Percentiles rank a stretch among this genome's conserved stretches.
phyloP scores from a whole-genome alignment of 2,329 filamentous ascomycete genomes.

The Sporothrix globosa region DNA sequence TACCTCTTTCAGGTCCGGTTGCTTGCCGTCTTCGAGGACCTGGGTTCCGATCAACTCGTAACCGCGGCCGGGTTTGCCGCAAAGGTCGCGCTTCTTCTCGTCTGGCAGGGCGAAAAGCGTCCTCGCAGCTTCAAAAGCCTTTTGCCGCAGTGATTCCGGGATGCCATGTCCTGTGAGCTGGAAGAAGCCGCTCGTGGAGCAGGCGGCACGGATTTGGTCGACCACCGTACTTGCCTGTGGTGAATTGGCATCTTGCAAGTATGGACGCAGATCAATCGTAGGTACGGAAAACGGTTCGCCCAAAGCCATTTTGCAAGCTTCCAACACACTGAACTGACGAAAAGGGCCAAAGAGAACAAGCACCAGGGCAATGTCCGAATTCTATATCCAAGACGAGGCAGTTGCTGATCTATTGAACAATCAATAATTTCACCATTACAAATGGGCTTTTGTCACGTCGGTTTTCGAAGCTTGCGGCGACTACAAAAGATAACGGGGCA shows the following conservation, averaged over 20 bases:
- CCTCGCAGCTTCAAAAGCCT: slow-evolving; percentile 41
- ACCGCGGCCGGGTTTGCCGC: slow-evolving; percentile 46
- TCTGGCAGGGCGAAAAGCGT: slow-evolving; percentile 54
- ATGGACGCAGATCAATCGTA: slow-evolving; percentile 13
- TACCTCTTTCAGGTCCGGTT: slow-evolving; percentile 52
- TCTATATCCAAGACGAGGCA: slow-evolving; percentile 10
- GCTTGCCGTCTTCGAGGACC: slow-evolving; percentile 49
- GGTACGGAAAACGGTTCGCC: slow-evolving; percentile 18
- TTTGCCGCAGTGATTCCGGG: slow-evolving; percentile 36
- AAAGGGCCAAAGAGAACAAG: slow-evolving; percentile 16
- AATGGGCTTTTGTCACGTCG: slow-evolving; percentile 8
- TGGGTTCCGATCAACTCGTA: slow-evolving; percentile 55
- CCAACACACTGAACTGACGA: not conserved
- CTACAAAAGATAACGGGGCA: slow-evolving; percentile 16
- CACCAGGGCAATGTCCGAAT: slow-evolving; percentile 5
- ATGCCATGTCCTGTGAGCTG: slow-evolving; percentile 40
- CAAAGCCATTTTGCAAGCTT: slow-evolving; percentile 2
- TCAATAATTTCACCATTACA: slow-evolving; percentile 1
- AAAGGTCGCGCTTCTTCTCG: slow-evolving; percentile 46
- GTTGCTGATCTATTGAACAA: slow-evolving; percentile 13
- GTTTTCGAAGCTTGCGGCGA: slow-evolving; percentile 17
- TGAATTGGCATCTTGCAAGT: slow-evolving; percentile 21
- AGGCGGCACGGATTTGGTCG: slow-evolving; percentile 41
- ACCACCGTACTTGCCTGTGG: slow-evolving; percentile 36
- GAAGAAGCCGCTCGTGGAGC: slow-evolving; percentile 42